Evolutionary conservation across 495 filamentous ascomycete species (phyloP).

Genomic region (Delitschia confertaspora): DNA sequence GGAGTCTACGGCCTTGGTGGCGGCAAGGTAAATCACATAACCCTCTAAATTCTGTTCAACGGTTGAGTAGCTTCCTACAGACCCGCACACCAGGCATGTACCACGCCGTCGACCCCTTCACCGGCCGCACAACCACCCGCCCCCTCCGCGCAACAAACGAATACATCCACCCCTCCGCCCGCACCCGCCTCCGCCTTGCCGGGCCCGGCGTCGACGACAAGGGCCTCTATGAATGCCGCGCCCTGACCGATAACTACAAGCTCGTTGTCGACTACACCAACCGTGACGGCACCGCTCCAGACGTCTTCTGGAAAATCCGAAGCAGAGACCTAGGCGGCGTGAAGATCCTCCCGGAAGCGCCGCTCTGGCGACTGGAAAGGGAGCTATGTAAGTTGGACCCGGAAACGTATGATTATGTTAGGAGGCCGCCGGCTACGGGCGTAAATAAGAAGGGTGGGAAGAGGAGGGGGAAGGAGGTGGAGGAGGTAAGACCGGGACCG

Average conservation of each 20-base stretch:
- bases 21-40: conserved; percentile 26
- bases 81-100: conserved; percentile 52
- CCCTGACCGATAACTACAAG: conserved; percentile 40
- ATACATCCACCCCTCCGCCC: conserved; percentile 54
- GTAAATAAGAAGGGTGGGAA: conserved; percentile 2
- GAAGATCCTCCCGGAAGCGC: conserved; percentile 31
- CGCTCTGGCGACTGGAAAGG: conserved; percentile 32
- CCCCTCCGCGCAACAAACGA: conserved; percentile 54
- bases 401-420: conserved; percentile 32
- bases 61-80: conserved; percentile 1
- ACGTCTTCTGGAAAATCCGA: conserved; percentile 31
- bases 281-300: conserved; percentile 19
- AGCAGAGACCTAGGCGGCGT: conserved; percentile 25
- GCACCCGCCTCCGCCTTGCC: conserved; percentile 45
- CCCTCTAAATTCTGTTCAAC: not conserved
- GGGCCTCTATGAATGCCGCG: conserved; percentile 44
- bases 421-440: conserved; percentile 24
- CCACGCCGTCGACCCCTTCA: conserved; percentile 45
- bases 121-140: conserved; percentile 34
- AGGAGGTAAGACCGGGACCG: not conserved
- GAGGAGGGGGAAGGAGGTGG: not conserved
- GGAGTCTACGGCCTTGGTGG: conserved; percentile 47
- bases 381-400: conserved; percentile 32
- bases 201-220: conserved; percentile 52
- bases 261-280: conserved; percentile 34